phyloP scores from a whole-genome alignment of 441 rosid genomes.

The Breynia disticha region DNA sequence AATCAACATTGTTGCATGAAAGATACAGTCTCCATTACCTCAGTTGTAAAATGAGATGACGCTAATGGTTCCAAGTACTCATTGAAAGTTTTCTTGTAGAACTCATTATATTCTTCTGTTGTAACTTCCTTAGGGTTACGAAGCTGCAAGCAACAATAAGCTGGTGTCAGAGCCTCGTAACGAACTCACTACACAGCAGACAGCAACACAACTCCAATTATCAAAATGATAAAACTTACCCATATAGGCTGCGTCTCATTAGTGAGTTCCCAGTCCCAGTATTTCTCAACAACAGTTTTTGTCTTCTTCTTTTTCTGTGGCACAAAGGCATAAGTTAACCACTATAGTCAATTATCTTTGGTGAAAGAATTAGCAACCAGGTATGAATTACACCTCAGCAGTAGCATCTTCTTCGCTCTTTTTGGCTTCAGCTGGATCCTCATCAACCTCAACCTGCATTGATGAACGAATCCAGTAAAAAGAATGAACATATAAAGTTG shows the following conservation, averaged over 20 bases:
- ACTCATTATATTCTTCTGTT: slow-evolving; percentile 84
- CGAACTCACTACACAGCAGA: not conserved
- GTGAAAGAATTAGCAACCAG: not conserved
- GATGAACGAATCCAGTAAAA: not conserved
- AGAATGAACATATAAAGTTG: no score
- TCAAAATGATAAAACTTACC: slow-evolving; percentile 37
- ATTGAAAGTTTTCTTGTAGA: slow-evolving; percentile 73
- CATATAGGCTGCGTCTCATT: slow-evolving; percentile 96
- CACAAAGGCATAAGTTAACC: slow-evolving; percentile 5
- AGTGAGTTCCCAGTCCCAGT: slow-evolving; percentile 94
- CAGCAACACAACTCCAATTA: slow-evolving; percentile 1
- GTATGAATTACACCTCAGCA: slow-evolving; percentile 41
- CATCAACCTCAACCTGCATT: slow-evolving; percentile 86
- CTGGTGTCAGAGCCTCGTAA: slow-evolving; percentile 5
- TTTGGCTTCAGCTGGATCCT: slow-evolving; percentile 72
- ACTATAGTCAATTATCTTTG: not conserved
- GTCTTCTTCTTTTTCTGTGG: slow-evolving; percentile 82
- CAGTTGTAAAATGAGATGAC: slow-evolving; percentile 93
- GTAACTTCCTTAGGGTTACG: slow-evolving; percentile 84
- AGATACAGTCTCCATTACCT: slow-evolving; percentile 35
- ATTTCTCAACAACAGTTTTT: slow-evolving; percentile 76
- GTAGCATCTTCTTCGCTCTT: slow-evolving; percentile 44
- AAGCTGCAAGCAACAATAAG: slow-evolving; percentile 41
- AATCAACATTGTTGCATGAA: not conserved
- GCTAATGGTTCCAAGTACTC: slow-evolving; percentile 91